A percentile compares a stretch with the other conserved stretches of the same genome.
Conservation (phyloP, 2,329 filamentous ascomycete genomes). For the Biscogniauxia sp. region DNA sequence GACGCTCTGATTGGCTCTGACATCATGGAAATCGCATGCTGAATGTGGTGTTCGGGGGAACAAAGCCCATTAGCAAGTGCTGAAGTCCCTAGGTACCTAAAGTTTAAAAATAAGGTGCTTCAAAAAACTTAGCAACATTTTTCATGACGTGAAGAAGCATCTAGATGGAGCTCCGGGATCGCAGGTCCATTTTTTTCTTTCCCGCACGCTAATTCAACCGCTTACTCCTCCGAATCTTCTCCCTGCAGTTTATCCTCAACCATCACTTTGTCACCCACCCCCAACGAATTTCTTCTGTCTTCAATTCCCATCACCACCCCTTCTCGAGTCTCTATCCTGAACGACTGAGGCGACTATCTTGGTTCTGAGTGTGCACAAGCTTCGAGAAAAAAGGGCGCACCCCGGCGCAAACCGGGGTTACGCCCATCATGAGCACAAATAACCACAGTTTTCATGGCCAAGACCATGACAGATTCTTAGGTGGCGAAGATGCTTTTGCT, state of each 20-base stretch:
- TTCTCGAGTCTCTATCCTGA: background rate
- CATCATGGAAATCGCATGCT: conserved; percentile 20
- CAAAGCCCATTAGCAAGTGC: conserved; percentile 1
- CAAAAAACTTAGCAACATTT: background rate
- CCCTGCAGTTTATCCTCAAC: background rate
- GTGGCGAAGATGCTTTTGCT: conserved; percentile 35
- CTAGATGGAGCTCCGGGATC: conserved; percentile 7
- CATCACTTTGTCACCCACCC: background rate
- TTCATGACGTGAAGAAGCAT: conserved; percentile 22
- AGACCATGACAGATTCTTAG: conserved; percentile 37
- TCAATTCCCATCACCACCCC: background rate
- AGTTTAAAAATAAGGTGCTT: conserved; percentile 2
- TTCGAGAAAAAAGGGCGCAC: conserved; percentile 16
- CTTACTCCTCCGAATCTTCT: background rate
- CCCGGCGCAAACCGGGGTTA: conserved; percentile 26
- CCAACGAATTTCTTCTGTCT: background rate
- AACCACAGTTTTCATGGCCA: conserved; percentile 30
- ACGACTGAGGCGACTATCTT: background rate
- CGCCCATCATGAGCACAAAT: conserved; percentile 24
- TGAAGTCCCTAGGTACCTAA: conserved; percentile 4
- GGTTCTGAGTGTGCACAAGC: background rate
- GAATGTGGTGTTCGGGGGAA: background rate
- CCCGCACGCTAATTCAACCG: background rate
- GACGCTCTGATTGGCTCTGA: conserved; percentile 24
- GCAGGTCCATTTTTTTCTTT: conserved; percentile 2